These are phyloP conservation scores for Omphalotus guepiniiformis DNA, from an alignment of 768 basidiomycete genomes.

Conservation along the genomic window DNA sequence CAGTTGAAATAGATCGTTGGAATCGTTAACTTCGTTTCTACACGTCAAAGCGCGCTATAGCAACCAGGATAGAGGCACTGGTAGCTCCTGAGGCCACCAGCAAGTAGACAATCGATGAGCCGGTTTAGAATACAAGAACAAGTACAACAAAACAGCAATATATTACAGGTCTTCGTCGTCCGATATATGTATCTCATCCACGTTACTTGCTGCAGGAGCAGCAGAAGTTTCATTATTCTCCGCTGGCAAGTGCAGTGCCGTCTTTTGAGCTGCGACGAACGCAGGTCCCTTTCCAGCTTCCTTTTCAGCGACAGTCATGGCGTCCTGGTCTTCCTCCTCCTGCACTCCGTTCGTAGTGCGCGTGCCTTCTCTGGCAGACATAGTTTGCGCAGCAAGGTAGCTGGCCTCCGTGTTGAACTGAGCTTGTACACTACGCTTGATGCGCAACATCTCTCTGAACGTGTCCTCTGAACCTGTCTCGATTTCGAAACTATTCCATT, in stretches of 20 bases:
- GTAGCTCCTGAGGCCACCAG: no score
- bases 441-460: conserved; percentile 91
- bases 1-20: conserved; percentile 75
- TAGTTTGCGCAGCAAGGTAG: conserved; percentile 87
- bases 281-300: conserved; percentile 53
- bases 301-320: conserved; percentile 85
- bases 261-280: conserved; percentile 75
- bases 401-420: conserved; percentile 98
- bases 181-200: conserved; percentile 85
- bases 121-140: conserved; percentile 1
- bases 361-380: conserved; percentile 61
- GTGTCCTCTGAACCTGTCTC: conserved; percentile 99
- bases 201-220: conserved; percentile 45
- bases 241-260: conserved; percentile 32
- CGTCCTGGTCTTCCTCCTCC: conserved; percentile 48
- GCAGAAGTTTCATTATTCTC: conserved; percentile 30
- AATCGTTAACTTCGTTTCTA: conserved; percentile 31
- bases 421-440: conserved; percentile 97
- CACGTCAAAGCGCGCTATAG: no score
- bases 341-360: conserved; percentile 41
- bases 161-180: conserved; percentile 70
- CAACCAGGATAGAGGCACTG: no score
- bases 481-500: conserved; percentile 98
- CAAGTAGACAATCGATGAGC: no score
- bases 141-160: conserved; percentile 16